phyloP scores from a whole-genome alignment of 192 early-diverging fungal genomes.

The Umbelopsis sp. region DNA sequence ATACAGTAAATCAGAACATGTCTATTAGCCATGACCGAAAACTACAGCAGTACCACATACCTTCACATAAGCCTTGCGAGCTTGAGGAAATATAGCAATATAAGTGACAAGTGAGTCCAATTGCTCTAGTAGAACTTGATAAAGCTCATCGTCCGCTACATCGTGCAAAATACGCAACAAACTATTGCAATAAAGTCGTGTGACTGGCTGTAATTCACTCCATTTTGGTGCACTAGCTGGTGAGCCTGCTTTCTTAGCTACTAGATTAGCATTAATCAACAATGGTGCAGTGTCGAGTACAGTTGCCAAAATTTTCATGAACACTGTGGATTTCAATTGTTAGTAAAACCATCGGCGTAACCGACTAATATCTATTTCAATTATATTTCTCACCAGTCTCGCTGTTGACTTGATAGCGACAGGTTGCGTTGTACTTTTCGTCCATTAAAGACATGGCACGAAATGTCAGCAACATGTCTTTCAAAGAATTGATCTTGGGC shows the following conservation, averaged over 20 bases:
- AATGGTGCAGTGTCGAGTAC: constrained; percentile 68
- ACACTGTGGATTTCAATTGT: constrained; percentile 47
- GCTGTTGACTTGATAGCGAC: constrained; percentile 73
- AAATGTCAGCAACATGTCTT: constrained; percentile 82
- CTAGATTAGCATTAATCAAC: constrained; percentile 74
- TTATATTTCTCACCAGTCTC: constrained; percentile 34
- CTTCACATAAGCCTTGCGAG: constrained; percentile 6
- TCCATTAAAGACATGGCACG: constrained; percentile 78
- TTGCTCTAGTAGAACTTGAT: constrained; percentile 12
- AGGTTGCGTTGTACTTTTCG: constrained; percentile 47
- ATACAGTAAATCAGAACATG: constrained; percentile 4
- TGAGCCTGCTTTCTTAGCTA: constrained; percentile 39
- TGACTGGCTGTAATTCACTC: constrained; percentile 69
- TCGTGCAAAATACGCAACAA: constrained; percentile 73
- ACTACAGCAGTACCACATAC: background rate
- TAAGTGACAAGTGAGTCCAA: background rate
- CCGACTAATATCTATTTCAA: no score
- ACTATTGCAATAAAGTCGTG: constrained; percentile 80
- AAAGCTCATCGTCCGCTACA: constrained; percentile 65
- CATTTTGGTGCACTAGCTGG: constrained; percentile 60
- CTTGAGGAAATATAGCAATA: constrained; percentile 1
- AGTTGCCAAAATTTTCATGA: constrained; percentile 78
- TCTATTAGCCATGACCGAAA: constrained; percentile 14
- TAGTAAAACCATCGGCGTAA: no score
- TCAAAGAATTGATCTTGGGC: constrained; percentile 72